These are phyloP conservation scores for Podila clonocystis DNA, from an alignment of 192 early-diverging fungal species.

Conservation along the genomic window DNA sequence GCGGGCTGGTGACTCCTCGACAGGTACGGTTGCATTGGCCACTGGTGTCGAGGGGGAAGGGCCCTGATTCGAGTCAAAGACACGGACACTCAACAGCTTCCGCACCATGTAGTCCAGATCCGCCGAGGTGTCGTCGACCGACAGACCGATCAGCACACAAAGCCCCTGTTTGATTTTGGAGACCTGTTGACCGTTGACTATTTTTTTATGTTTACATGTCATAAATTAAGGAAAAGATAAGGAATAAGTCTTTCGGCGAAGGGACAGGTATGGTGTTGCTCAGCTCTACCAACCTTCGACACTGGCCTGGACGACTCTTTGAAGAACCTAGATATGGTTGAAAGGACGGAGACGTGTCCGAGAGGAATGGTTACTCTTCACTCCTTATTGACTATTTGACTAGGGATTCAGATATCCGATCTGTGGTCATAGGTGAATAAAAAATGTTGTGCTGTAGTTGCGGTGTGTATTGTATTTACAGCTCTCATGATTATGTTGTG, in stretches of 20 bases:
- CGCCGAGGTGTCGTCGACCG: constrained; percentile 69
- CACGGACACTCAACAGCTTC: constrained; percentile 81
- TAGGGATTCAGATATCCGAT: no score
- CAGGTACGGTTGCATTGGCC: neutral
- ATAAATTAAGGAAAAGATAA: neutral
- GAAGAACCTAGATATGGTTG: constrained; percentile 28
- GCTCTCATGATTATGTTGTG: constrained; percentile 18
- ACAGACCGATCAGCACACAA: constrained; percentile 79
- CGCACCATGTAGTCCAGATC: constrained; percentile 90
- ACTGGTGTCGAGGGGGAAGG: neutral
- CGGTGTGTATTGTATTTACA: constrained; percentile 10
- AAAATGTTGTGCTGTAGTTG: neutral
- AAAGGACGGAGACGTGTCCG: neutral
- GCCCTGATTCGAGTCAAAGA: constrained; percentile 67
- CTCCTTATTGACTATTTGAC: no score
- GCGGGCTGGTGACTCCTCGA: neutral
- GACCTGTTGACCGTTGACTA: constrained; percentile 81
- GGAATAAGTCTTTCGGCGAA: neutral
- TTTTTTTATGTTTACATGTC: neutral
- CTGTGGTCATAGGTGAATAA: no score
- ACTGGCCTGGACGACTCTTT: constrained; percentile 55
- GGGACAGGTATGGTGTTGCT: neutral
- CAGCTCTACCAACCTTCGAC: constrained; percentile 28
- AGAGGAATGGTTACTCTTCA: no score
- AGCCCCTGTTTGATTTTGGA: constrained; percentile 84